Evolutionary conservation across 345 rosid species (phyloP), one percentile per base, ranked within the genome.

Genomic region (Moricandia moricandioides): DNA sequence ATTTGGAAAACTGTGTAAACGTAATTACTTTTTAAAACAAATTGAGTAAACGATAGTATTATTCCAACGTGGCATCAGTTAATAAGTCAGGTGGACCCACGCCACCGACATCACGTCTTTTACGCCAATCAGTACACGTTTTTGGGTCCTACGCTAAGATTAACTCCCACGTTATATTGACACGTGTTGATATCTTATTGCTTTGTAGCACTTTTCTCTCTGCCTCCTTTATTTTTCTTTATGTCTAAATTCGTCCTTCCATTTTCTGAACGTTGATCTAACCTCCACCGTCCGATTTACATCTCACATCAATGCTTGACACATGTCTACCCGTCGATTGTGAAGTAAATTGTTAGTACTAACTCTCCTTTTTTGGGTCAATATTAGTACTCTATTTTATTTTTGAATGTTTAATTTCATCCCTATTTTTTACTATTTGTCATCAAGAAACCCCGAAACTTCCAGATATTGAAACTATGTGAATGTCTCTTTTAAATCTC

Each of bases 51-150:
- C 24, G 24, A 21, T 21, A 21, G 24, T 21, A 21, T 6, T 45
- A 0, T 57, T 37, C 77, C 81, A 39, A 2, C 62, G 27, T 73
- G 75, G 79, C 78, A 55, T 1, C 3, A 17, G 27, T 72, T 51
- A 62, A 63, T 62, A 26, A 56, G 70, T 67, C 55, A 39, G 26
- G 27, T 55, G 71, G 82, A 14, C 71, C 78, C 78, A 45, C 29
- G 4, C n/a, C 30, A 72, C 82, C 78, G 78, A 79, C 82, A 54
- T 5, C 61, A 69, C 78, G 74, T 79, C 66, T 69, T 67, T 73
- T 43, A 37, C 27, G 60, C 76, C 76, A 77, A 72, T 62, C 74
- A 78, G 7, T 55, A 52, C 60, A 60, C 24, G 49, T 33, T 71
- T 0, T n/a, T 1, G 60, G 78, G 81, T 52, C 81, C 81, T 57